Percentiles rank a stretch among this genome's conserved stretches.
Conservation (phyloP, 2,329 filamentous ascomycete genomes). For the Fusarium vanettenii region DNA sequence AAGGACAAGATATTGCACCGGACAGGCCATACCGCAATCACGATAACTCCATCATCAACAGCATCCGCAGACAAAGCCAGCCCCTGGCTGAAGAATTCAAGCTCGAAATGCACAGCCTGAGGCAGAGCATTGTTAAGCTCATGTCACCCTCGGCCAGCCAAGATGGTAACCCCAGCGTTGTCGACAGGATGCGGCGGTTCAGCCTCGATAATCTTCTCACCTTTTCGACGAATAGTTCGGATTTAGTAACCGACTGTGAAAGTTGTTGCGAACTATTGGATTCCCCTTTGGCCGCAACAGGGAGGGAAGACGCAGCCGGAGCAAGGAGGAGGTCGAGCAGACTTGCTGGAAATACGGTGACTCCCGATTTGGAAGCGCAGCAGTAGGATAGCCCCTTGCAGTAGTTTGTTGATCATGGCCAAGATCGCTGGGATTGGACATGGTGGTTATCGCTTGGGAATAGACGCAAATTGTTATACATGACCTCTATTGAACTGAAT, state of each 20-base stretch:
- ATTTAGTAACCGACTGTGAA: constrained; percentile 24
- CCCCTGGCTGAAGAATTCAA: constrained; percentile 41
- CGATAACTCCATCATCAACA: constrained; percentile 37
- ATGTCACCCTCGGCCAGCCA: constrained; percentile 15
- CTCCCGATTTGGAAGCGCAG: constrained; percentile 30
- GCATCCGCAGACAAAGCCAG: constrained; percentile 43
- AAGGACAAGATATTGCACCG: constrained; percentile 13
- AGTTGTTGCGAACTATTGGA: constrained; percentile 34
- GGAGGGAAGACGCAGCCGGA: constrained; percentile 30
- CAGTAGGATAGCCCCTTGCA: constrained; percentile 11
- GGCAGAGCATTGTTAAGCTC: constrained; percentile 29
- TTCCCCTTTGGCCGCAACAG: constrained; percentile 37
- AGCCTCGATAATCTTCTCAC: constrained; percentile 35
- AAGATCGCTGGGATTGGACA: background rate
- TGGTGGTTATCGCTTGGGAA: constrained; percentile 11
- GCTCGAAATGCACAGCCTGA: constrained; percentile 37
- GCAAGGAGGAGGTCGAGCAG: constrained; percentile 29
- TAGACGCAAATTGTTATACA: constrained; percentile 47
- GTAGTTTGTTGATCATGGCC: background rate
- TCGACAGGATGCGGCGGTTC: constrained; percentile 9
- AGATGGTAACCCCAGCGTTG: background rate
- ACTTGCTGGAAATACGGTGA: constrained; percentile 3
- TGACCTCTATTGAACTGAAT: constrained; percentile 49
- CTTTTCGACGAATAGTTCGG: constrained; percentile 25
- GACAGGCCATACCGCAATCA: constrained; percentile 28